Conservation (phyloP, 768 basidiomycete species). For the Trametopsis cervina region DNA sequence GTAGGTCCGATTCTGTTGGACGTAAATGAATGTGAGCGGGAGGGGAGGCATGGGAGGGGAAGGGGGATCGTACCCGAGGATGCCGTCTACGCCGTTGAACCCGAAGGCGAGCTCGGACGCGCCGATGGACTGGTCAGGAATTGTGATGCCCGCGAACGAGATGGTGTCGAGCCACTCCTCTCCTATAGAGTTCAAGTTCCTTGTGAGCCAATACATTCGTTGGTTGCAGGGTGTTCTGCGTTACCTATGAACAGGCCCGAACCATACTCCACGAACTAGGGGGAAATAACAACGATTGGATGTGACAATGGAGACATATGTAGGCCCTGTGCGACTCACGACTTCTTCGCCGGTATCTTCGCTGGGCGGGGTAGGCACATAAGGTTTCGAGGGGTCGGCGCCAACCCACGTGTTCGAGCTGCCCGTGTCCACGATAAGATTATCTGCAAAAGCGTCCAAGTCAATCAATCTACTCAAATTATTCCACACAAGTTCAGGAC, state of each 20-base stretch:
- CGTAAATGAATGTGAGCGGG: background rate
- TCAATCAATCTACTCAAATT: background rate
- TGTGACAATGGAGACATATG: background rate
- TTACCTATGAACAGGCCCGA: constrained; percentile 7
- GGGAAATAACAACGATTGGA: background rate
- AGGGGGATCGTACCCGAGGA: constrained; percentile 32
- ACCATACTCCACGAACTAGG: constrained; percentile 6
- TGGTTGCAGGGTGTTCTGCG: background rate
- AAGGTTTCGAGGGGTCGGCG: background rate
- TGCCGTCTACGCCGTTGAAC: constrained; percentile 47
- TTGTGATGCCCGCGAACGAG: constrained; percentile 42
- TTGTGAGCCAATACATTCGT: no score
- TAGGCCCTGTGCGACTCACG: background rate
- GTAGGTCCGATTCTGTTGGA: constrained; percentile 47
- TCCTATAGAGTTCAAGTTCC: constrained; percentile 10
- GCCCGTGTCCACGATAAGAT: constrained; percentile 9
- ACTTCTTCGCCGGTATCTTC: constrained; percentile 1
- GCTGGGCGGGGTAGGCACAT: background rate
- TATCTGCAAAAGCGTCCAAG: background rate
- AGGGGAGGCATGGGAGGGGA: background rate
- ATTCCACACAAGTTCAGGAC: background rate
- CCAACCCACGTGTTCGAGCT: constrained; percentile 9
- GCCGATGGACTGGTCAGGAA: constrained; percentile 55
- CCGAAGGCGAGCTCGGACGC: constrained; percentile 40
- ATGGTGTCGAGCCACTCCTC: constrained; percentile 40